Conservation (phyloP, 495 filamentous ascomycete genomes). For the Geopyxis carbonaria region DNA sequence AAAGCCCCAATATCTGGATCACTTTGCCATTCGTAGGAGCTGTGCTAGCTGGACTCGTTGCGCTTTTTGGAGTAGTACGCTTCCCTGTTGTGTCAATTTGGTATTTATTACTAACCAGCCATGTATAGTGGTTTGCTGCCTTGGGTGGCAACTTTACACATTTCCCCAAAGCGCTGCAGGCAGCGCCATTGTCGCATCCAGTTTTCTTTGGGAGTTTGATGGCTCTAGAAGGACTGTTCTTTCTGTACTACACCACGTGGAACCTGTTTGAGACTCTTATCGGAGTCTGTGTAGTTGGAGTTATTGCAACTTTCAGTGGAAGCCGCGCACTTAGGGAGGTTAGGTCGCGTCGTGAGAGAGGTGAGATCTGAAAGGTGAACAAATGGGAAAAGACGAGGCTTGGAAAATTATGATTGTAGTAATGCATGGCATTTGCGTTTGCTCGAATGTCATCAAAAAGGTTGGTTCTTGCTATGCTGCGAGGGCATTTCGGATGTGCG, state of each 20-base stretch:
- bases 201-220: slow-evolving; percentile 71
- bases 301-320: slow-evolving; percentile 68
- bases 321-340: slow-evolving; percentile 86
- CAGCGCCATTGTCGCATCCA: slow-evolving; percentile 59
- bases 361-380: too few relatives aligned
- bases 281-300: slow-evolving; percentile 45
- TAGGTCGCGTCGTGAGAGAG: slow-evolving; percentile 65
- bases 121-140: slow-evolving; percentile 25
- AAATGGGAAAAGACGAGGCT: too few relatives aligned
- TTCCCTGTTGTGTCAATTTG: background rate
- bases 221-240: slow-evolving; percentile 78
- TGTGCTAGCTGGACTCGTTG: slow-evolving; percentile 52
- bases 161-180: slow-evolving; percentile 50
- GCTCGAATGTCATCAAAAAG: too few relatives aligned
- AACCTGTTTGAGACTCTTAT: slow-evolving; percentile 82
- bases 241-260: slow-evolving; percentile 87
- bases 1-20: slow-evolving; percentile 66
- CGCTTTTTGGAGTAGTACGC: slow-evolving; percentile 54
- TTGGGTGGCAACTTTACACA: slow-evolving; percentile 78
- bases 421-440: too few relatives aligned
- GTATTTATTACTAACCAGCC: background rate
- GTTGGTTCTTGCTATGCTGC: too few relatives aligned
- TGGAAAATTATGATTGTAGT: too few relatives aligned
- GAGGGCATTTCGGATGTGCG: too few relatives aligned
- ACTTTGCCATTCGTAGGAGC: slow-evolving; percentile 59